Percentiles rank a stretch among this genome's conserved stretches.
phyloP scores from a whole-genome alignment of 345 rosid genomes.

The Corchorus capsularis region DNA sequence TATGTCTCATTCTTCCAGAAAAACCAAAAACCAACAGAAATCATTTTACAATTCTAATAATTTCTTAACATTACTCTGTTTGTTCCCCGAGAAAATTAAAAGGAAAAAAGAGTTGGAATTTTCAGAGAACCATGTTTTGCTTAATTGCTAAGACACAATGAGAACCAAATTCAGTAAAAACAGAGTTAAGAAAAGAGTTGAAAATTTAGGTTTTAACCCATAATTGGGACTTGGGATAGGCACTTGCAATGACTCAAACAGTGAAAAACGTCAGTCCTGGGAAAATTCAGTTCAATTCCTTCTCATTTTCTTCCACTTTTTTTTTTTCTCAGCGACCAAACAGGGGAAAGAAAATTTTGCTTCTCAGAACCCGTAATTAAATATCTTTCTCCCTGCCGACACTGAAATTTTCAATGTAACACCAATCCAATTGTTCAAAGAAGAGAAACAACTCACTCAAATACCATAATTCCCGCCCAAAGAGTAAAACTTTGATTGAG shows the following conservation, averaged over 20 bases:
- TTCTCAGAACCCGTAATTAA: background rate
- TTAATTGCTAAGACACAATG: slow-evolving; percentile 2
- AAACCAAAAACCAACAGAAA: background rate
- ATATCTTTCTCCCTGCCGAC: slow-evolving; percentile 16
- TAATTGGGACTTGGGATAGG: background rate
- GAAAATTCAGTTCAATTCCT: background rate
- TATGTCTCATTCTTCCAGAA: background rate
- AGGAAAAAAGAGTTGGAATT: background rate
- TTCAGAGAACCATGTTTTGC: background rate
- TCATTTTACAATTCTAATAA: background rate
- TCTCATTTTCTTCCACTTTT: slow-evolving; percentile 1
- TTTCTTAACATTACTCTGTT: background rate
- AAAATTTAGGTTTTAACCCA: background rate
- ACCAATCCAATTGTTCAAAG: background rate
- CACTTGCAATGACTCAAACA: background rate
- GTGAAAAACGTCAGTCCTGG: background rate
- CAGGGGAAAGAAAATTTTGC: slow-evolving; percentile 9
- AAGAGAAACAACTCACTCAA: background rate
- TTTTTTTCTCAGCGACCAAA: slow-evolving; percentile 17
- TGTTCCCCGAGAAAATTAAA: background rate
- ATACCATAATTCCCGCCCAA: slow-evolving; percentile 3
- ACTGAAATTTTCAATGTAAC: slow-evolving; percentile 1
- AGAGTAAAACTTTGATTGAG: background rate
- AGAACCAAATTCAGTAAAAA: slow-evolving; percentile 2
- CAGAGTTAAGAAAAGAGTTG: background rate